Evolutionary conservation across 257 asterid species (phyloP).

Genomic region (Solanum gandarillasii): DNA sequence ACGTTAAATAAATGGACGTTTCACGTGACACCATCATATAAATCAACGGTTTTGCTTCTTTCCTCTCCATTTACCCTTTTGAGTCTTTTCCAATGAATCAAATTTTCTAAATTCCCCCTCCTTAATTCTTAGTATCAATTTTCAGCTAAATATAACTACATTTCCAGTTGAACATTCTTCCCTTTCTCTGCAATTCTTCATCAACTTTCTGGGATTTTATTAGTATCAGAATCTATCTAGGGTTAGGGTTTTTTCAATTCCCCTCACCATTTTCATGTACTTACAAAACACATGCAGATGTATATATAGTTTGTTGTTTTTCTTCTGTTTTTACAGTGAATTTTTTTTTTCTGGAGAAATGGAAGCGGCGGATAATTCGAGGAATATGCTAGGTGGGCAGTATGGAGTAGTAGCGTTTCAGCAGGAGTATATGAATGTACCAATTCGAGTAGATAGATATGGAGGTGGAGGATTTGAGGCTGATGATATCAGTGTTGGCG

Average conservation of each 20-base stretch:
- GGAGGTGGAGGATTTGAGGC: conserved; percentile 40
- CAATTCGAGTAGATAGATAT: conserved; percentile 28
- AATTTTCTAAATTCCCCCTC: neutral
- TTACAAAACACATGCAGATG: neutral
- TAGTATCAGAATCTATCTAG: neutral
- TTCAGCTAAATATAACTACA: neutral
- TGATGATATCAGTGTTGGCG: conserved; percentile 11
- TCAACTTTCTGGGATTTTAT: neutral
- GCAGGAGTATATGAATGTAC: conserved; percentile 10
- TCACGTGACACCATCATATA: neutral
- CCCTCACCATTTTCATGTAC: neutral
- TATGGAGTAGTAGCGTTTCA: neutral
- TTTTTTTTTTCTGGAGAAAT: neutral
- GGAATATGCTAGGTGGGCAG: neutral
- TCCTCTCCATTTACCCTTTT: neutral
- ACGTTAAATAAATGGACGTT: neutral
- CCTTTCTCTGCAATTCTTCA: neutral
- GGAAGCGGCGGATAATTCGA: neutral
- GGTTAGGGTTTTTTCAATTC: neutral
- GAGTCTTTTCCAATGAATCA: neutral
- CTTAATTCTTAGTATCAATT: neutral
- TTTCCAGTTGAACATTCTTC: neutral
- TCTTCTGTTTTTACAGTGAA: neutral
- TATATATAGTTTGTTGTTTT: neutral
- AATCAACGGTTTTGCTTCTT: neutral